phyloP scores from a whole-genome alignment of 1,284 basidiomycete genomes.

The Cryptococcus amylolentus region DNA sequence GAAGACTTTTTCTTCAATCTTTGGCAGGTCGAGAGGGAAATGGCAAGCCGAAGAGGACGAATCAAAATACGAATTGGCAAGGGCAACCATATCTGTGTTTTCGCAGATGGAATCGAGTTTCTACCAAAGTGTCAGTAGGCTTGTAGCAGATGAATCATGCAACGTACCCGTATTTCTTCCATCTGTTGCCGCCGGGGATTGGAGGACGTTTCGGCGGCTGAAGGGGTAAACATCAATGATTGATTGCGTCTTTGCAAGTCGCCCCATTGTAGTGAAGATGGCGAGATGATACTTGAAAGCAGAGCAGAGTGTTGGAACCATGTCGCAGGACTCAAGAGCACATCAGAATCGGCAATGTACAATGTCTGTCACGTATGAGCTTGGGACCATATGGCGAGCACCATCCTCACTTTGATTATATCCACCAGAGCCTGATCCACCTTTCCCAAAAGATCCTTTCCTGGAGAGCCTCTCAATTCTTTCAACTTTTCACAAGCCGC shows the following conservation, averaged over 20 bases:
- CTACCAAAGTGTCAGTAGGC: constrained; percentile 47
- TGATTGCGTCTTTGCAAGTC: constrained; percentile 67
- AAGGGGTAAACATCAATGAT: constrained; percentile 67
- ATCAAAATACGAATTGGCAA: constrained; percentile 61
- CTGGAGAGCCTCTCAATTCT: constrained; percentile 57
- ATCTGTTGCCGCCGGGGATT: constrained; percentile 55
- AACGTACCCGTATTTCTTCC: constrained; percentile 64
- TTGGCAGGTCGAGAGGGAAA: constrained; percentile 51
- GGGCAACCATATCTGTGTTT: constrained; percentile 60
- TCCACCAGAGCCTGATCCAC: constrained; percentile 29
- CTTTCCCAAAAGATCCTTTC: constrained; percentile 21
- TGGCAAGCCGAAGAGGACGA: constrained; percentile 34
- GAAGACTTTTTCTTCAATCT: constrained; percentile 61
- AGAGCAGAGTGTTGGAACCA: constrained; percentile 55
- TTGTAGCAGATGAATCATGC: background rate
- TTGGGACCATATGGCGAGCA: background rate
- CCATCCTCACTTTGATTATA: constrained; percentile 28
- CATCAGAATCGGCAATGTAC: constrained; percentile 30
- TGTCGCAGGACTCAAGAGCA: constrained; percentile 45
- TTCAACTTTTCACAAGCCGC: constrained; percentile 55
- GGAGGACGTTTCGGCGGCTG: constrained; percentile 52
- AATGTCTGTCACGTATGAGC: constrained; percentile 15
- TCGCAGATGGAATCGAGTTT: constrained; percentile 74
- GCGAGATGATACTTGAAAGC: constrained; percentile 20
- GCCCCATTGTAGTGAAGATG: constrained; percentile 4